Evolutionary conservation across 345 rosid genomes (phyloP), one percentile per base, ranked within the genome.

Genomic region (Eucalyptus rudis): DNA sequence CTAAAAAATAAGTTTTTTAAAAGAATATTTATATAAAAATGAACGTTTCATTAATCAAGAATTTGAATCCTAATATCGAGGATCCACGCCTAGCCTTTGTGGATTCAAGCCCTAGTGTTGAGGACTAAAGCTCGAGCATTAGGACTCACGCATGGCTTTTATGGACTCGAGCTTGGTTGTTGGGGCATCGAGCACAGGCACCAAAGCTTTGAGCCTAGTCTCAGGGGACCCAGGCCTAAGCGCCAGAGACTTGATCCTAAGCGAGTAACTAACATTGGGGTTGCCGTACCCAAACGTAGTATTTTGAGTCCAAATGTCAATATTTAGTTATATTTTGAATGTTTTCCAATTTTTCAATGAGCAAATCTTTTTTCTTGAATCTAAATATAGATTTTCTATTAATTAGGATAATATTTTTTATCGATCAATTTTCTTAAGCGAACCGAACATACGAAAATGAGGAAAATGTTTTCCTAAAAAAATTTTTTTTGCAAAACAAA

Each of bases 71-170:
- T 29, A 56, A 22, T 29, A 56, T 56, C 0, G 0, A 52, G 58
- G 10, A 52, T 19, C 13, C 3, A 0, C 2, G 6, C 29, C 0
- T 3, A 56, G 1, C 29, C 62, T 56, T 56, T 56, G 13, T 56
- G 13, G 29, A 56, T 24, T 56, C 1, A 10, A 0, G 62, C 13
- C 29, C 0, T 56, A 24, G 62, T 1, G 29, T 56, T 0, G 1
- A 56, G 29, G 62, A 56, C 27, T 56, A 56, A 24, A 56, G 62
- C 12, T 56, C 3, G 3, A 56, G 62, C 13, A 56, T 56, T 3
- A 10, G 0, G 13, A 22, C 29, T 24, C 62, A 9, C 0, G 29
- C 29, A 24, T 24, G 62, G 62, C 62, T 24, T 24, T 4, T 4
- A 24, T 56, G 13, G 62, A 24, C 13, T 5, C 0, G 3, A 24